A percentile compares a stretch with the other conserved stretches of the same genome.
These are phyloP conservation scores for Coemansia umbellata DNA, from an alignment of 192 early-diverging fungal species.

Conservation along the genomic window DNA sequence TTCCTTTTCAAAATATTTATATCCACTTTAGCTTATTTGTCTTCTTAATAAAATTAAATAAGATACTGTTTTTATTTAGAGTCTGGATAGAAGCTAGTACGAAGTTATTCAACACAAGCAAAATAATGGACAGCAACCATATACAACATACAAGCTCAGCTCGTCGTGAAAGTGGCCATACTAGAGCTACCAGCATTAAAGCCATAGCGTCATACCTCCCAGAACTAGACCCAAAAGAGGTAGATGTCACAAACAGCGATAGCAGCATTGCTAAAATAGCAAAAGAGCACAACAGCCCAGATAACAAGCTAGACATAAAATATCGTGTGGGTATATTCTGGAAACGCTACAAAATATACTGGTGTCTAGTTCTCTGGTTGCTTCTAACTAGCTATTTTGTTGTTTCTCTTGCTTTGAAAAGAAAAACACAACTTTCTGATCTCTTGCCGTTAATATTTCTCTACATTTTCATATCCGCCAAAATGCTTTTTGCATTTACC, in stretches of 20 bases:
- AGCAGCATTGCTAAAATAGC: neutral
- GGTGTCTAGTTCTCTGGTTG: slow-evolving; percentile 52
- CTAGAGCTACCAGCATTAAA: too few relatives aligned
- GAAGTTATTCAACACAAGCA: too few relatives aligned
- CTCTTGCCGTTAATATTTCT: slow-evolving; percentile 49
- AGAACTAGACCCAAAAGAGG: too few relatives aligned
- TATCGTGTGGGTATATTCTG: slow-evolving; percentile 7
- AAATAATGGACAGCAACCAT: too few relatives aligned
- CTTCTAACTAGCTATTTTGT: slow-evolving; percentile 61
- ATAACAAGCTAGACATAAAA: neutral
- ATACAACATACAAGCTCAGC: too few relatives aligned
- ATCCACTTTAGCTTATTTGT: too few relatives aligned
- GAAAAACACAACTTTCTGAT: slow-evolving; percentile 49
- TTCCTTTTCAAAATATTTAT: too few relatives aligned
- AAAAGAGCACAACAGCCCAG: neutral
- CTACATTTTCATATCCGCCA: slow-evolving; percentile 53
- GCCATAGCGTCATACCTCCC: too few relatives aligned
- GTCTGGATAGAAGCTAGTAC: too few relatives aligned
- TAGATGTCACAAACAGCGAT: neutral
- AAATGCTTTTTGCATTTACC: slow-evolving; percentile 48
- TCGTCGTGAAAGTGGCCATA: too few relatives aligned
- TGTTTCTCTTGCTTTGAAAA: slow-evolving; percentile 54
- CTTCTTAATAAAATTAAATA: too few relatives aligned
- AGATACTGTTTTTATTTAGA: too few relatives aligned
- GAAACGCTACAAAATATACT: slow-evolving; percentile 13